A percentile compares a stretch with the other conserved stretches of the same genome.
These are phyloP conservation scores for Trichoderma gamsii DNA, from an alignment of 495 filamentous ascomycete genomes.

Conservation along the genomic window DNA sequence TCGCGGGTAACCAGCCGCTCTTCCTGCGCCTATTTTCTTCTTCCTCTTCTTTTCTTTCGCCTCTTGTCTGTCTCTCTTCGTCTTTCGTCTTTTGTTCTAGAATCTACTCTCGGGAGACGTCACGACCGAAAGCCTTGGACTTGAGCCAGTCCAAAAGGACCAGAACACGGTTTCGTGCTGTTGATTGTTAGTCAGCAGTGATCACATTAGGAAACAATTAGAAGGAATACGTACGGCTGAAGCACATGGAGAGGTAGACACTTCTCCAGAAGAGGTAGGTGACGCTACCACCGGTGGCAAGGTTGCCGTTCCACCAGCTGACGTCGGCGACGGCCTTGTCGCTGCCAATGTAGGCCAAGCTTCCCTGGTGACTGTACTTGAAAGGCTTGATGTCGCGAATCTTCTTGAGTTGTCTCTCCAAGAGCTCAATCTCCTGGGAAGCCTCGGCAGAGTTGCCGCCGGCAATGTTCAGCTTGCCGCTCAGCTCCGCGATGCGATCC, in stretches of 20 bases:
- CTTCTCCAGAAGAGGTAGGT: slow-evolving; percentile 94
- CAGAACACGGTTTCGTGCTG: slow-evolving; percentile 84
- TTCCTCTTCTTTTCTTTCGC: background rate
- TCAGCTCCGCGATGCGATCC: slow-evolving; percentile 57
- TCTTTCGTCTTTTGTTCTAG: background rate
- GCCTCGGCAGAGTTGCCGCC: slow-evolving; percentile 54
- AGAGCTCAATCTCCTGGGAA: slow-evolving; percentile 71
- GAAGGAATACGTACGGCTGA: slow-evolving; percentile 69
- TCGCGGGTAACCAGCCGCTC: slow-evolving; percentile 1
- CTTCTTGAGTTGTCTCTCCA: slow-evolving; percentile 77
- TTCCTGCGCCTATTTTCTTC: slow-evolving; percentile 1
- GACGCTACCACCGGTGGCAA: slow-evolving; percentile 75
- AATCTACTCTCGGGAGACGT: slow-evolving; percentile 84
- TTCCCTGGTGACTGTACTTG: slow-evolving; percentile 96
- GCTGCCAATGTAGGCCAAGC: slow-evolving; percentile 94
- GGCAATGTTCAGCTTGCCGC: slow-evolving; percentile 42
- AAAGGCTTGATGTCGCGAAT: slow-evolving; percentile 94
- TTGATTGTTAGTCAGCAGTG: slow-evolving; percentile 19
- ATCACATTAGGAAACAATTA: background rate
- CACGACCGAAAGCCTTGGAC: slow-evolving; percentile 89
- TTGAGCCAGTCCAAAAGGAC: slow-evolving; percentile 95
- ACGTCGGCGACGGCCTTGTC: slow-evolving; percentile 98
- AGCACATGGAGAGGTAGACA: slow-evolving; percentile 99
- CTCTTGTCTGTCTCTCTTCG: background rate
- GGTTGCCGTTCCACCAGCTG: slow-evolving; percentile 94